Conservation (phyloP, 371 early-diverging fungal species). For the Mortierella sp. region DNA sequence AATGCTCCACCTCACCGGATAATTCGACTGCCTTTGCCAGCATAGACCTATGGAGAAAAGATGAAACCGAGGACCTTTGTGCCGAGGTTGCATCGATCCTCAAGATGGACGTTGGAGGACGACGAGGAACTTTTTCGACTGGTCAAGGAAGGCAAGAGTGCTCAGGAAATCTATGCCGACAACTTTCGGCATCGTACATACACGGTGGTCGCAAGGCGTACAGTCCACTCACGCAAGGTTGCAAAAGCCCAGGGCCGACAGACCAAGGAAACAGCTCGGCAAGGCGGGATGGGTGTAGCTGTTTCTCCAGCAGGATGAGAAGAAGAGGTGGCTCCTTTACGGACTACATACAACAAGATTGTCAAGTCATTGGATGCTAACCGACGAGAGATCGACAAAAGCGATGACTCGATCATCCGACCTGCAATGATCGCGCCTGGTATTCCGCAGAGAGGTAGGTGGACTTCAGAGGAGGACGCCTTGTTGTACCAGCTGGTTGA, state of each 20-base stretch:
- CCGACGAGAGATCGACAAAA: neutral
- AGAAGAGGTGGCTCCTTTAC: neutral
- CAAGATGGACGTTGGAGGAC: neutral
- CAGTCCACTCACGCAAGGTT: too few relatives aligned
- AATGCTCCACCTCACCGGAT: too few relatives aligned
- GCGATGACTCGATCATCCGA: neutral
- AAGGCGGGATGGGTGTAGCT: neutral
- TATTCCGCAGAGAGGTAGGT: too few relatives aligned
- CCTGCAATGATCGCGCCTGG: neutral
- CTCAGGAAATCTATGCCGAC: neutral
- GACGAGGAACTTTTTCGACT: neutral
- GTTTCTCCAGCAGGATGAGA: neutral
- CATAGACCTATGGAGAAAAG: too few relatives aligned
- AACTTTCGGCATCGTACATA: neutral
- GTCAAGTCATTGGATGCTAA: neutral
- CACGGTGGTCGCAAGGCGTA: neutral
- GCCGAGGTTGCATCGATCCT: too few relatives aligned
- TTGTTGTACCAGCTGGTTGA: too few relatives aligned
- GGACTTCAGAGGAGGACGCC: too few relatives aligned
- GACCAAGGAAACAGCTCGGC: neutral
- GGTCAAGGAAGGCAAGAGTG: neutral
- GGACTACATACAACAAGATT: neutral
- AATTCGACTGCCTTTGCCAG: too few relatives aligned
- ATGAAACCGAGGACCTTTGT: too few relatives aligned
- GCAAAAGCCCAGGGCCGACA: neutral